Conservation (phyloP, 495 filamentous ascomycete species). For the Lepidopterella palustris region DNA sequence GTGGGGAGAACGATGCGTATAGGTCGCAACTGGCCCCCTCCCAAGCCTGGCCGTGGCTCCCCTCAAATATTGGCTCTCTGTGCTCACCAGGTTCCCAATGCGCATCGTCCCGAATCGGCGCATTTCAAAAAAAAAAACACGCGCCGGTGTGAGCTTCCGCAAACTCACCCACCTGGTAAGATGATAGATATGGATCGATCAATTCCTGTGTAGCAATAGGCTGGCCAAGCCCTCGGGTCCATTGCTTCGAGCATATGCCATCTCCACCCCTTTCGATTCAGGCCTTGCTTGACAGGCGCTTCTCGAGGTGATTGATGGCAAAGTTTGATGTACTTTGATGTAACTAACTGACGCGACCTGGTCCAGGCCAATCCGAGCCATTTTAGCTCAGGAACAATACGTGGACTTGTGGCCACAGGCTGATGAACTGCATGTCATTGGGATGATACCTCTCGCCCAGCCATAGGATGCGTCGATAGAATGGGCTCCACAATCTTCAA, state of each 20-base stretch:
- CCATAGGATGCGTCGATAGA: background rate
- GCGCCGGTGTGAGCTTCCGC: background rate
- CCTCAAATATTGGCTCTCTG: background rate
- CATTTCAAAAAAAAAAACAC: background rate
- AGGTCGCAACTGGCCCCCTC: background rate
- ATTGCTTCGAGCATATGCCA: background rate
- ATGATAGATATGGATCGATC: background rate
- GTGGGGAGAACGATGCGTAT: background rate
- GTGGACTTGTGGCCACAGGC: background rate
- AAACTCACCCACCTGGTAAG: background rate
- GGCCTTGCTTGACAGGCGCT: background rate
- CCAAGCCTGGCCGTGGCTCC: background rate
- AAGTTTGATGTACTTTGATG: no score
- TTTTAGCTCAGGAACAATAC: background rate
- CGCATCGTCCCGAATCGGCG: background rate
- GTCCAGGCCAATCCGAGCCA: background rate
- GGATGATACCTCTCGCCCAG: constrained; percentile 7
- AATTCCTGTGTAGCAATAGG: background rate
- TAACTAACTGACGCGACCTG: no score
- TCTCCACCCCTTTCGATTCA: background rate
- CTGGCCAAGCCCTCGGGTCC: background rate
- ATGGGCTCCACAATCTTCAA: constrained; percentile 9
- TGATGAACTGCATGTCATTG: background rate
- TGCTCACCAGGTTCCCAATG: background rate
- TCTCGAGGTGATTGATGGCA: background rate